Conservation (phyloP, 2,329 filamentous ascomycete species). For the Zelopaecilomyces penicillatus region DNA sequence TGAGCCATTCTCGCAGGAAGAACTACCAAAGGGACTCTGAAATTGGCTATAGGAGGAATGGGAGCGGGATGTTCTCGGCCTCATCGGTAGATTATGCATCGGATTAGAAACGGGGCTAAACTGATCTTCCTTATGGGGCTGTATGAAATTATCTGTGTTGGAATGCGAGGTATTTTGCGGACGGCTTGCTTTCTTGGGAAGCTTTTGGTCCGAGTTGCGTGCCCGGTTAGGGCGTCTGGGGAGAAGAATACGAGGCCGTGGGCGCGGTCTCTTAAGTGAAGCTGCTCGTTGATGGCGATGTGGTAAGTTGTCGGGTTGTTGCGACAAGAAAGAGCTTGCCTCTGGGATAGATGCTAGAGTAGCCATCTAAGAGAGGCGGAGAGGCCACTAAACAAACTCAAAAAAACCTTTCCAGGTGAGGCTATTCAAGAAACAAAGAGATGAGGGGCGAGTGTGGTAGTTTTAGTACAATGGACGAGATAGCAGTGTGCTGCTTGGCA, state of each 20-base stretch:
- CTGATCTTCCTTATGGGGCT: no score
- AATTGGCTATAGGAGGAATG: conserved; percentile 1
- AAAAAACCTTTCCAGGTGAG: conserved; percentile 12
- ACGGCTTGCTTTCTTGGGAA: not conserved
- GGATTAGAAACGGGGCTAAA: no score
- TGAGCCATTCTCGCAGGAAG: not conserved
- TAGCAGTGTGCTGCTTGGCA: not conserved
- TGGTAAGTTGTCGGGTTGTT: conserved; percentile 9
- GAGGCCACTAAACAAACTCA: conserved; percentile 4
- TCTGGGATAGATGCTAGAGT: conserved; percentile 20
- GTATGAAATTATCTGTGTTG: no score
- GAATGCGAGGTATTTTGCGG: not conserved
- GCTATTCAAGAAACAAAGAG: conserved; percentile 16
- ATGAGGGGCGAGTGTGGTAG: conserved; percentile 7
- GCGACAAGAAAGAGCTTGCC: conserved; percentile 12
- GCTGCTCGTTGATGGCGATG: conserved; percentile 5
- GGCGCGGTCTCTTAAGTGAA: conserved; percentile 14
- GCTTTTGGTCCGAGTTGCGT: conserved; percentile 11
- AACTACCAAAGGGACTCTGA: not conserved
- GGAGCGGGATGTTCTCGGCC: not conserved
- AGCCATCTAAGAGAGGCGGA: conserved; percentile 18
- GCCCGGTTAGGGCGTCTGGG: conserved; percentile 17
- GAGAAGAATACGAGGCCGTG: conserved; percentile 19
- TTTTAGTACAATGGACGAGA: conserved; percentile 9
- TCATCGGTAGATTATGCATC: no score